A percentile compares a stretch with the other conserved stretches of the same genome.
Conservation (phyloP, 2,329 filamentous ascomycete species). For the Cercospora sp. region DNA sequence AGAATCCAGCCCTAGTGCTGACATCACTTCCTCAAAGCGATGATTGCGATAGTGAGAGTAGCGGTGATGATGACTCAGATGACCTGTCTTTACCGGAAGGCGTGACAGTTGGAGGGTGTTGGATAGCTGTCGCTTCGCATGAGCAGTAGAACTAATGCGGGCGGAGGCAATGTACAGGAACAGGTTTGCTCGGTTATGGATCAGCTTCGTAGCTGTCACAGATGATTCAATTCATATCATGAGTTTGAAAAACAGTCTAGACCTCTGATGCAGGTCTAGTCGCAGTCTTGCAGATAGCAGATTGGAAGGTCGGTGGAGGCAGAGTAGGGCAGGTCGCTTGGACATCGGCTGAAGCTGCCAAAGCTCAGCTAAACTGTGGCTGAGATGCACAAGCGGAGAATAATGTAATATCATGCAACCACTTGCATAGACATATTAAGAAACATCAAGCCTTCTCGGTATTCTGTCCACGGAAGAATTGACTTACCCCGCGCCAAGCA, state of each 20-base stretch:
- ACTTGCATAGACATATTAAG: neutral
- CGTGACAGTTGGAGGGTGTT: conserved; percentile 7
- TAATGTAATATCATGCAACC: neutral
- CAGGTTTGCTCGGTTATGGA: neutral
- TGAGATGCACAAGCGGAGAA: neutral
- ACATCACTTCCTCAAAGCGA: neutral
- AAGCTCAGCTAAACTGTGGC: neutral
- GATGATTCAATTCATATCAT: neutral
- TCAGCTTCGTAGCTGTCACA: neutral
- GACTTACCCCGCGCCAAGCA: conserved; percentile 17
- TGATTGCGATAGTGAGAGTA: neutral
- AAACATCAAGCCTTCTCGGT: neutral
- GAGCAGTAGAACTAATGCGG: conserved; percentile 1
- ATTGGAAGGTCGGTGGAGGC: neutral
- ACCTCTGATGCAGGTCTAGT: neutral
- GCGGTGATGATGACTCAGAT: conserved; percentile 4
- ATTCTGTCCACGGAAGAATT: neutral
- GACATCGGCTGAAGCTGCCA: neutral
- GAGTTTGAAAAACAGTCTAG: neutral
- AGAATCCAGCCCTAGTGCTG: conserved; percentile 2
- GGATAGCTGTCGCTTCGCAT: conserved; percentile 4
- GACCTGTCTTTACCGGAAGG: neutral
- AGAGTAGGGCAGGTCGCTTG: neutral
- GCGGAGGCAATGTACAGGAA: neutral
- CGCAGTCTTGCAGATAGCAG: neutral